Evolutionary conservation across 2,329 filamentous ascomycete genomes (phyloP), one percentile per base, ranked within the genome.

Genomic region (Myriosclerotinia duriaeana): DNA sequence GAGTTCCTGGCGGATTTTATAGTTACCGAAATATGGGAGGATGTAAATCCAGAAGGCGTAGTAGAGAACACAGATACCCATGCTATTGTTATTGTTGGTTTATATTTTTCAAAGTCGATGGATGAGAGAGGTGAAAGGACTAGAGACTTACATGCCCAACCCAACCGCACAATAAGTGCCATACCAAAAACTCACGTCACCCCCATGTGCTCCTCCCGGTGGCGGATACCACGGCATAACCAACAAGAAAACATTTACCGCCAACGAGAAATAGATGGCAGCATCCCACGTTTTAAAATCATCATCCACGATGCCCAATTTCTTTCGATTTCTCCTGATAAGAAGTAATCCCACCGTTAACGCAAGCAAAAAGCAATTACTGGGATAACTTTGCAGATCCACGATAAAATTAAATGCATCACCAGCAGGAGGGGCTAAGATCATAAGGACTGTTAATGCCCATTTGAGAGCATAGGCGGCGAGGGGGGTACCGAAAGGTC

Each of bases 221-320:
- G 89, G 89, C 2, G 89, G 89, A 70, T 87, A 89, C 89, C 89
- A 92, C 0, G 89, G 89, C 81, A 90, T 89, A 20, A 87, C 81
- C 2, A 92, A 77, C 54, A 90, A 78, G 67, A 86, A 91, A 0
- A 87, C 66, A 62, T 89, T 84, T 0, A 86, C 78, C 0, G 85
- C 74, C 55, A 88, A 82, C 59, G 82, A 86, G 76, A 91, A 89
- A 9, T 83, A 72, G 1, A 91, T 76, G 0, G 83, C 79, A 0
- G 82, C 63, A 66, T 86, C 74, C 87, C 87, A 91, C 0, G 86
- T 83, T 8, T 78, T 56, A 30, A 63, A 68, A 5, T 82, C 81
- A 0, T 84, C 77, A 0, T 72, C 71, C 0, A 79, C 80, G 3
- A 87, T 75, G 3, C 81, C 81, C 5, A 85, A 76, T 1, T 81